A percentile compares a stretch with the other conserved stretches of the same genome.
phyloP scores from a whole-genome alignment of 2,329 filamentous ascomycete species.

The Amesomyces nigricolor region DNA sequence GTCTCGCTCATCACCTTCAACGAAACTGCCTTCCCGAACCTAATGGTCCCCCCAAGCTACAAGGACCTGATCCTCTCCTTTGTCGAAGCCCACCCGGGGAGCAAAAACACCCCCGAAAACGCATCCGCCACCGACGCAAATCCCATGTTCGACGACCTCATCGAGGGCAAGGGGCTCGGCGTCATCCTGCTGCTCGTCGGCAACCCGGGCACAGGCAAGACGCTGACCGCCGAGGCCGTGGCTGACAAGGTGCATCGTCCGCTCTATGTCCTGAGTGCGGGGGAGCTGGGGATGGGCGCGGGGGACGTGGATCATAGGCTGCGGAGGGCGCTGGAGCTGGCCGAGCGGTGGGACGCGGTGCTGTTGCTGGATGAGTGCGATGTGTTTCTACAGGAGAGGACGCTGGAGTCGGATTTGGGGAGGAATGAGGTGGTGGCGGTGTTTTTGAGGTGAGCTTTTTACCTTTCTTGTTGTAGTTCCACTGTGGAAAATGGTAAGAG shows the following conservation, averaged over 20 bases:
- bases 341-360: constrained; percentile 26
- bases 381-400: constrained; percentile 9
- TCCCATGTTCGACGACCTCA: neutral
- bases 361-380: constrained; percentile 36
- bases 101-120: neutral
- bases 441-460: constrained; percentile 26
- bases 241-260: constrained; percentile 16
- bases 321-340: constrained; percentile 10
- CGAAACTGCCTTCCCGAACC: constrained; percentile 38
- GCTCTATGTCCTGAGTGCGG: constrained; percentile 13
- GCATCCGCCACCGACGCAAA: no score
- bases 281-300: constrained; percentile 13
- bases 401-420: neutral
- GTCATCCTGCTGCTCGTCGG: constrained; percentile 14
- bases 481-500: no score
- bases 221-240: constrained; percentile 20
- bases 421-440: constrained; percentile 22
- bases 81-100: constrained; percentile 33
- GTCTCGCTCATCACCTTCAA: constrained; percentile 41
- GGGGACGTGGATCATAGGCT: constrained; percentile 3
- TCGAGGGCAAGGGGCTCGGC: constrained; percentile 10
- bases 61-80: constrained; percentile 44
- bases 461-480: no score
- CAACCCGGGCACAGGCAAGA: constrained; percentile 18
- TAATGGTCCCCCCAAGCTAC: constrained; percentile 27